Base-by-base conservation (phyloP, 2,329 filamentous ascomycete genomes). In the Fusarium kyushuense region DNA sequence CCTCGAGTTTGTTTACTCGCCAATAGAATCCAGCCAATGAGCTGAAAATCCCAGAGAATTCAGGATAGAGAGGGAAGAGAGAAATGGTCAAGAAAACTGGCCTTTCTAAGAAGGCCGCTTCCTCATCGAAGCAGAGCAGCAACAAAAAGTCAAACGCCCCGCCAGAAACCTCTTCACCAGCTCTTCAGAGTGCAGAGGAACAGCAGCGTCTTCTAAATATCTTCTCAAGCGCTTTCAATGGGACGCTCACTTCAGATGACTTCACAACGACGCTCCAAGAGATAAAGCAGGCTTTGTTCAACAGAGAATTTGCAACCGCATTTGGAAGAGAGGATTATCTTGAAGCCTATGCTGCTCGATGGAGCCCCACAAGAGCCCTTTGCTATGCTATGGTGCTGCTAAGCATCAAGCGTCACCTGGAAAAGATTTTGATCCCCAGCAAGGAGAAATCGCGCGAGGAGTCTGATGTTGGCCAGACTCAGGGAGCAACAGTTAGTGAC, bases 281-380 rank as follows among this genome's bases (percentile, higher is more conserved):
- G 53, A 87, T 98, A 65, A 99, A 98, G 79, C 85, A 89, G 10
- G 92, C 95, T 67, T 84, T 99, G 11, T 98, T 91, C 77, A 89
- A 92, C 60, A 88, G 96, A 32, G 92, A 98, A 77, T 98, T 98
- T 79, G 84, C 84, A 14, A 81, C 83, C 17, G 95, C 95, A 0
- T 99, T 98, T 80, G 89, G 89, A 1, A 84, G 84, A 45, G 84
- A 88, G 56, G 88, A 91, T 43, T 87, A 90, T 72, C 84, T 97
- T 19, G 88, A 91, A 63, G 92, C 91, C 12, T 99, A 99, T 81
- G 93, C 93, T 11, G 87, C 93, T 54, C 84, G 96, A 72, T 99
- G 95, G 94, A 97, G 94, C 78, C 92, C 95, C 3, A 91, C 92
- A 53, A 85, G 96, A 54, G 92, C 94, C 1, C 81, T 98, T 53